A percentile compares a stretch with the other conserved stretches of the same genome.
Evolutionary conservation across 2,329 filamentous ascomycete species (phyloP).

Genomic region (Phialocephala sp.): DNA sequence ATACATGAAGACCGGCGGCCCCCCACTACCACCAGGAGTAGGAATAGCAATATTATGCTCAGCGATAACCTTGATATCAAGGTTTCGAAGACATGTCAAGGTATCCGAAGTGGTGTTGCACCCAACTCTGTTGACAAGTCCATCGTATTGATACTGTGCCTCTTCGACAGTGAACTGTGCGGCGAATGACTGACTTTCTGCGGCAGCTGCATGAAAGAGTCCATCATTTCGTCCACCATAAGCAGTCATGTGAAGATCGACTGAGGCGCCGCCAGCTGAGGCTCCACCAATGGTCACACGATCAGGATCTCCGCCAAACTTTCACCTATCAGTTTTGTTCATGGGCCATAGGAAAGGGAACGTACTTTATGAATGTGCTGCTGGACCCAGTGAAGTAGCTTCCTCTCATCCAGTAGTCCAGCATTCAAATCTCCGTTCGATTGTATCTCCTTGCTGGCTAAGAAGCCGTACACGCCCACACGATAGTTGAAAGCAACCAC

Average conservation of each 20-base stretch:
- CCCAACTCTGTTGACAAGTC: conserved; percentile 51
- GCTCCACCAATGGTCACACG: conserved; percentile 56
- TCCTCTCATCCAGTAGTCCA: conserved; percentile 73
- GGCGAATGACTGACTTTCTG: conserved; percentile 58
- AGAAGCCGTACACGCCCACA: conserved; percentile 75
- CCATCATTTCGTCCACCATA: conserved; percentile 55
- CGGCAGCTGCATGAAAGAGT: conserved; percentile 58
- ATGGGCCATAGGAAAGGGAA: not conserved
- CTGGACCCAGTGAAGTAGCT: conserved; percentile 73
- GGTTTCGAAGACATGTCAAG: conserved; percentile 53
- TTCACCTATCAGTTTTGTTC: conserved; percentile 20
- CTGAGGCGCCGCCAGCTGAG: conserved; percentile 69
- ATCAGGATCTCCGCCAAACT: conserved; percentile 72
- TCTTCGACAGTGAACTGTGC: conserved; percentile 52
- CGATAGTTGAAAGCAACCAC: conserved; percentile 79
- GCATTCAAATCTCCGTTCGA: conserved; percentile 64
- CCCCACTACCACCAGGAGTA: conserved; percentile 41
- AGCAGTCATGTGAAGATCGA: conserved; percentile 67
- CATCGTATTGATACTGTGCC: conserved; percentile 58
- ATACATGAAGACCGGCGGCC: conserved; percentile 57
- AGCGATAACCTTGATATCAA: conserved; percentile 50
- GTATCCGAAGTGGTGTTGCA: conserved; percentile 47
- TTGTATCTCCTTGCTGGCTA: conserved; percentile 62
- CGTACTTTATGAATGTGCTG: conserved; percentile 60
- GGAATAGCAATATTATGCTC: conserved; percentile 50